A percentile compares a stretch with the other conserved stretches of the same genome.
Evolutionary conservation across 345 rosid species (phyloP).

Genomic region (Trapa bicornis): DNA sequence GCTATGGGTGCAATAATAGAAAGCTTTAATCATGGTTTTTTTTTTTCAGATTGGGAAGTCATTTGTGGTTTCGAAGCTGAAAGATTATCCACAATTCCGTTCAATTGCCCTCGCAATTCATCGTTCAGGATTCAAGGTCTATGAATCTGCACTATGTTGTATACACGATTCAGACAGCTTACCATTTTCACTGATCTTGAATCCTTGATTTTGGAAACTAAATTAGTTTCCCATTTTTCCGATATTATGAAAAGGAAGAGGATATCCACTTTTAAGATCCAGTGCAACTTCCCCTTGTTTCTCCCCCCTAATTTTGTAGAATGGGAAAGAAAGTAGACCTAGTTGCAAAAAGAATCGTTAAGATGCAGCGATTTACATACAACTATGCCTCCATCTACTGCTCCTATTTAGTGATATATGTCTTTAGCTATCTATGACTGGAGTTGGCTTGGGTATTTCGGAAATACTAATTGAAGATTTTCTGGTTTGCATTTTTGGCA

Average conservation of each 20-base stretch:
- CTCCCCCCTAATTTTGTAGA: no score
- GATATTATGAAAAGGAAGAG: no score
- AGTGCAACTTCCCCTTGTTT: no score
- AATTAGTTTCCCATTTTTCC: no score
- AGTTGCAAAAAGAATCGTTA: no score
- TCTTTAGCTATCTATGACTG: background rate
- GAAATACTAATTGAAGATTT: background rate
- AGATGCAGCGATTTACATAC: no score
- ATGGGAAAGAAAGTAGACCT: no score
- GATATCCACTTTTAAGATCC: no score
- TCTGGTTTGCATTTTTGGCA: background rate
- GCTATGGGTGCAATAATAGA: background rate
- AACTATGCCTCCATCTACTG: background rate
- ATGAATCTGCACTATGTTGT: background rate
- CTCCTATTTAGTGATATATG: background rate
- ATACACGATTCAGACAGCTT: background rate
- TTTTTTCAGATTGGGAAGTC: slow-evolving; percentile 13
- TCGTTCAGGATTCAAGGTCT: slow-evolving; percentile 95
- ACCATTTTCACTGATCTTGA: background rate
- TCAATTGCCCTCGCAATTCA: slow-evolving; percentile 75
- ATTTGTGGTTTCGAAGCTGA: slow-evolving; percentile 72
- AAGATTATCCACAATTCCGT: slow-evolving; percentile 93
- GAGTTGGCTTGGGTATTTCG: background rate
- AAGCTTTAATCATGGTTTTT: background rate
- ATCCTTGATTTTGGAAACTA: background rate